Evolutionary conservation across 2,329 filamentous ascomycete genomes (phyloP).

Genomic region (Ophiosphaerella herpotricha): DNA sequence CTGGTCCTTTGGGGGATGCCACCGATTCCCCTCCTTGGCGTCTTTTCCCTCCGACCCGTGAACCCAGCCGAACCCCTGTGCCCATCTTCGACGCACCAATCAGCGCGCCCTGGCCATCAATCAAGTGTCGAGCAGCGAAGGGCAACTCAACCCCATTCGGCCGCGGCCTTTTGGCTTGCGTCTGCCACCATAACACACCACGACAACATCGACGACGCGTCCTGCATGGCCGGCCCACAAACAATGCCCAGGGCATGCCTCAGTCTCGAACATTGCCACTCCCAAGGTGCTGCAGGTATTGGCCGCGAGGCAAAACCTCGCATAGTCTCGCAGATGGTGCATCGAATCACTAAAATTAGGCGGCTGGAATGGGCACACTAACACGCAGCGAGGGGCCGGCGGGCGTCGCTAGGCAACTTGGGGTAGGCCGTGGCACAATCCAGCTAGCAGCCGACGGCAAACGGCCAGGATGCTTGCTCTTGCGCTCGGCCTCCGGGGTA

Average conservation of each 20-base stretch:
- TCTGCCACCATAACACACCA: neutral
- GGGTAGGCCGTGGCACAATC: no score
- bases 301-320: neutral
- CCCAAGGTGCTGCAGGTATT: neutral
- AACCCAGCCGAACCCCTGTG: slow-evolving; percentile 1
- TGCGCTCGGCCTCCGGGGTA: slow-evolving; percentile 4
- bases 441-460: neutral
- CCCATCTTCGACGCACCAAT: neutral
- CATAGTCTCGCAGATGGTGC: slow-evolving; percentile 1
- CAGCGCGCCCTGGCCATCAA: neutral
- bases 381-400: neutral
- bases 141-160: neutral
- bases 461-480: neutral
- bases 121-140: neutral
- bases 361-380: slow-evolving; percentile 6
- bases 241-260: neutral
- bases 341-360: slow-evolving; percentile 11
- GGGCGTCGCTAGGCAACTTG: neutral
- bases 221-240: neutral
- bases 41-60: neutral
- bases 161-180: neutral
- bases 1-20: neutral
- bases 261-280: neutral
- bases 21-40: neutral
- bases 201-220: neutral